Evolutionary conservation across 352 stramenopile genomes (phyloP).

Genomic region (Pythium brachiatum): DNA sequence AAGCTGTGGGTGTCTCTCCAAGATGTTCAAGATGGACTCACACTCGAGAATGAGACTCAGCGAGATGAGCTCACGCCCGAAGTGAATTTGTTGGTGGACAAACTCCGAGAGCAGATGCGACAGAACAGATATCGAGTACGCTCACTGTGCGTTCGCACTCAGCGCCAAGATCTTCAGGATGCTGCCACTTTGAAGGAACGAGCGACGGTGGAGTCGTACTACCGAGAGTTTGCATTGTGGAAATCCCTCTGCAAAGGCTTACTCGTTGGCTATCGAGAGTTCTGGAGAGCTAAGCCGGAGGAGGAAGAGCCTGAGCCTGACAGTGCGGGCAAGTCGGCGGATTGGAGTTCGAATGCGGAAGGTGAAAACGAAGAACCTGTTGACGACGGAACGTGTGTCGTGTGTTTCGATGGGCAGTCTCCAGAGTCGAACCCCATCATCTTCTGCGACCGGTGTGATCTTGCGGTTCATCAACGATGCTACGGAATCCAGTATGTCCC

Average conservation of each 20-base stretch:
- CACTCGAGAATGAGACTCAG: slow-evolving; percentile 1
- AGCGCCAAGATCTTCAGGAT: slow-evolving; percentile 33
- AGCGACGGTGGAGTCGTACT: slow-evolving; percentile 54
- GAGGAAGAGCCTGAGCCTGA: slow-evolving; percentile 19
- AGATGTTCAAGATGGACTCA: slow-evolving; percentile 20
- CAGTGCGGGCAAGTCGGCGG: slow-evolving; percentile 26
- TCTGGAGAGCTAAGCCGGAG: slow-evolving; percentile 14
- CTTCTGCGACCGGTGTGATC: slow-evolving; percentile 87
- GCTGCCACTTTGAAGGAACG: slow-evolving; percentile 23
- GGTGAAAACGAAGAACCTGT: slow-evolving; percentile 39
- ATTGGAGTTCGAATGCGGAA: slow-evolving; percentile 6
- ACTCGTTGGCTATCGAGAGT: slow-evolving; percentile 55
- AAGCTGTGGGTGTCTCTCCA: slow-evolving; percentile 63
- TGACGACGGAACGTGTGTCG: slow-evolving; percentile 85
- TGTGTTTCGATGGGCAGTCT: slow-evolving; percentile 88
- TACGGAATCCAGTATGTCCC: slow-evolving; percentile 85
- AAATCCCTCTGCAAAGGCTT: slow-evolving; percentile 73
- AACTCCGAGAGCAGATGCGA: slow-evolving; percentile 71
- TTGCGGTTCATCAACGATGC: slow-evolving; percentile 88
- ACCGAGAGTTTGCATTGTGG: slow-evolving; percentile 74
- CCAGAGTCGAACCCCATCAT: slow-evolving; percentile 88
- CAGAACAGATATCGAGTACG: slow-evolving; percentile 66
- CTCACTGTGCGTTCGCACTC: slow-evolving; percentile 45
- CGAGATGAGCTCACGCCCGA: slow-evolving; percentile 71
- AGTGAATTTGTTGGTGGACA: slow-evolving; percentile 74